These are phyloP conservation scores for Solanum bulbocastanum DNA, from an alignment of 257 asterid genomes.

Conservation along the genomic window DNA sequence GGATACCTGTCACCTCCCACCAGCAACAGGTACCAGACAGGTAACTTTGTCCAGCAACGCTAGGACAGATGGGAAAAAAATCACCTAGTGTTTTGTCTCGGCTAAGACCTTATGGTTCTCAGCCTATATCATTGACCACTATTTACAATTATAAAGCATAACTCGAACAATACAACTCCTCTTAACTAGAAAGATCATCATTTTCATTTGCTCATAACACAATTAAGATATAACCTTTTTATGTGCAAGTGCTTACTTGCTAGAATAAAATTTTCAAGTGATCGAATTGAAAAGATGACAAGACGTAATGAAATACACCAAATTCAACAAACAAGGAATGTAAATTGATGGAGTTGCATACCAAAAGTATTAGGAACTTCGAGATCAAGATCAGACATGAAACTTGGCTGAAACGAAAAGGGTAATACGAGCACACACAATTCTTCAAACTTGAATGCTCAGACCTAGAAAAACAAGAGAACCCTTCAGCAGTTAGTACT, in stretches of 20 bases:
- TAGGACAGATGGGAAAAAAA: background rate
- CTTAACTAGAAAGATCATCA: background rate
- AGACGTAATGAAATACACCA: background rate
- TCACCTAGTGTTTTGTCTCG: background rate
- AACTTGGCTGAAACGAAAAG: background rate
- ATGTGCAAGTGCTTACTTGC: background rate
- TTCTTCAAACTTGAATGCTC: background rate
- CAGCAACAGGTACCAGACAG: background rate
- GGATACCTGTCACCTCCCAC: background rate
- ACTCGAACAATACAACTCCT: no score
- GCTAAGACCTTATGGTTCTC: background rate
- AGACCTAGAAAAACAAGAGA: background rate
- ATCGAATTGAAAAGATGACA: background rate
- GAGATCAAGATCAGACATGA: conserved; percentile 39
- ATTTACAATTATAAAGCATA: background rate
- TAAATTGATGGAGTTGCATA: background rate
- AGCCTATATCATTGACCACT: background rate
- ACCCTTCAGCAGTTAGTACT: background rate
- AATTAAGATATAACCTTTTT: background rate
- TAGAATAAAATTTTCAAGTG: background rate
- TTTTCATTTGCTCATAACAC: background rate
- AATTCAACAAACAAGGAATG: background rate
- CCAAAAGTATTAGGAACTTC: conserved; percentile 27
- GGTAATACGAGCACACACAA: background rate
- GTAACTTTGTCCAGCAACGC: background rate